Evolutionary conservation across 768 basidiomycete species (phyloP), one percentile per base, ranked within the genome.

Genomic region (Leucocoprinus birnbaumii): DNA sequence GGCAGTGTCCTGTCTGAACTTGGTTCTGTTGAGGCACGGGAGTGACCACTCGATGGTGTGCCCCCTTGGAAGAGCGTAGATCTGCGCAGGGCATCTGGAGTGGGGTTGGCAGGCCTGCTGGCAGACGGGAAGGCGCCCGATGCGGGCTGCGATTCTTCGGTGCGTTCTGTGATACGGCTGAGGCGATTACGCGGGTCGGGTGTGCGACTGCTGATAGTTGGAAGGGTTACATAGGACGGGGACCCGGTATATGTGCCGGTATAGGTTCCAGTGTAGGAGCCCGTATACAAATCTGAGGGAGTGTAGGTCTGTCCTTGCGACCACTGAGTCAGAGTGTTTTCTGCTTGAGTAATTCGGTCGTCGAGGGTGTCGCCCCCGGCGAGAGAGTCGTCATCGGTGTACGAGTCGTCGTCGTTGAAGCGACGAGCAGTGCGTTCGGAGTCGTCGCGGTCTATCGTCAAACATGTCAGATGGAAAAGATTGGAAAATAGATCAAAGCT

Each of bases 111-210:
- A 27, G 69, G 74, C 52, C 79, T 66, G 8, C 73, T 50, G 55
- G 64, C 56, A 55, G 62, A 62, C 21, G 70, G 71, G 59, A 72
- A 75, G 0, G 74, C 66, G 10, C 73, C 73, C 0, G 83, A 78
- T 5, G 69, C 67, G 0, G 88, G 88, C 25, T 88, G 82, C 0
- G 87, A 72, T 27, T 87, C 83, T 68, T 93, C 91, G 1, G 87
- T 90, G 44, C 77, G 80, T 65, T 93, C 91, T 2, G 89, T 82
- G 56, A 93, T 93, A 2, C 80, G 86, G 63, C 90, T 92, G 18
- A 92, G 74, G 9, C 82, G 80, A 43, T 67, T 65, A n/a, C 70
- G 63, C 2, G 75, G 71, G 53, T 74, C 72, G 7, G 71, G 62
- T 27, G 75, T 69, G 18, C 74, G 72, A 35, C 67, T 67, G 25